phyloP scores from a whole-genome alignment of 2,329 filamentous ascomycete species.

The Ceratocystis cacaofunesta region DNA sequence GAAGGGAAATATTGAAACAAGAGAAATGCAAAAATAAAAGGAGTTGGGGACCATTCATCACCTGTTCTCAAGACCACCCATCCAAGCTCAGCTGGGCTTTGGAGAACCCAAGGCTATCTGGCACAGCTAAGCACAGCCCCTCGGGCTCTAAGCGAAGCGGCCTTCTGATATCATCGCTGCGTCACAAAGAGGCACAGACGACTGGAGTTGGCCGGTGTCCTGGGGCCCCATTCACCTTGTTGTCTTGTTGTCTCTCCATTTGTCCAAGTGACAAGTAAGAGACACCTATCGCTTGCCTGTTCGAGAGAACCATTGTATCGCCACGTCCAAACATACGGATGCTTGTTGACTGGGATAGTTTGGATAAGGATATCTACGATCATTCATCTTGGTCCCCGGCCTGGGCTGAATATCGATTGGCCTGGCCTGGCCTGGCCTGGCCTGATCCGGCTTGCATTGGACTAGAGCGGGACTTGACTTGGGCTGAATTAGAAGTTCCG shows the following conservation, averaged over 20 bases:
- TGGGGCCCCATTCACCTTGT: no score
- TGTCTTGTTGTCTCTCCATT: no score
- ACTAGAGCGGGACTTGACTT: no score
- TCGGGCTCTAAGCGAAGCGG: neutral
- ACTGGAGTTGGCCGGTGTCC: neutral
- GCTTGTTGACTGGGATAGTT: no score
- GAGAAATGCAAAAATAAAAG: neutral
- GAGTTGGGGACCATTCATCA: neutral
- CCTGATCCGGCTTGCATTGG: neutral
- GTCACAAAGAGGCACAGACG: neutral
- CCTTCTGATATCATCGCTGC: neutral
- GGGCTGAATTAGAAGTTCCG: no score
- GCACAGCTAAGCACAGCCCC: neutral
- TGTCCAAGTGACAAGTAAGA: no score
- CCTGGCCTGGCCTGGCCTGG: neutral
- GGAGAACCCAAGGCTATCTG: neutral
- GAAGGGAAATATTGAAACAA: neutral
- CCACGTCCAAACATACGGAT: no score
- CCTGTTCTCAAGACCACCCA: neutral
- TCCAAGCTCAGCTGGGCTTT: neutral
- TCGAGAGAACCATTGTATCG: no score
- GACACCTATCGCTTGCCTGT: no score
- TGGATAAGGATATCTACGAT: neutral
- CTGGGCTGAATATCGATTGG: neutral
- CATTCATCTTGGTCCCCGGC: neutral